These are phyloP conservation scores for Aspergillus fischeri DNA, from an alignment of 2,329 filamentous ascomycete genomes.

Conservation along the genomic window DNA sequence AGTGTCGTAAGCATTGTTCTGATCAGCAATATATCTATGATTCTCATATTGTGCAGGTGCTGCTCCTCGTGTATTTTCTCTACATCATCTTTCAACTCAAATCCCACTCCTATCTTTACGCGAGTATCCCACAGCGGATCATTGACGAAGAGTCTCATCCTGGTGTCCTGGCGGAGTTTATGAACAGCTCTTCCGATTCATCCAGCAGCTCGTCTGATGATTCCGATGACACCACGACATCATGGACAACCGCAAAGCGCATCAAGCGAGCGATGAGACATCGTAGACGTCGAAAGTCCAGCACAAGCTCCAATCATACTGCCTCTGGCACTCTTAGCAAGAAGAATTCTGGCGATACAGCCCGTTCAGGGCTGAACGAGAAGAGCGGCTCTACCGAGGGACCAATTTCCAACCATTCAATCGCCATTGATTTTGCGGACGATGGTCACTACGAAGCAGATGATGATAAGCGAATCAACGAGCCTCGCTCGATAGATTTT, in stretches of 20 bases:
- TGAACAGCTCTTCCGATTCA: slow-evolving; percentile 55
- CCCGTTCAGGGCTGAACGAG: slow-evolving; percentile 8
- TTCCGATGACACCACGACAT: slow-evolving; percentile 63
- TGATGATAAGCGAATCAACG: slow-evolving; percentile 16
- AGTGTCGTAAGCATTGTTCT: slow-evolving; percentile 62
- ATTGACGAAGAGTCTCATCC: slow-evolving; percentile 89
- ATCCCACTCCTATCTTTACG: slow-evolving; percentile 87
- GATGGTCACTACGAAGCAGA: slow-evolving; percentile 27
- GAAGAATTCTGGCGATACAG: slow-evolving; percentile 13
- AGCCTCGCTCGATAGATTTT: slow-evolving; percentile 28
- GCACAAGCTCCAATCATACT: slow-evolving; percentile 59
- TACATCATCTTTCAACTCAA: slow-evolving; percentile 90
- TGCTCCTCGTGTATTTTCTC: slow-evolving; percentile 75
- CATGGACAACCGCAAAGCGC: slow-evolving; percentile 68
- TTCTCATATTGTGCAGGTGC: slow-evolving; percentile 46
- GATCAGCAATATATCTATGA: background rate
- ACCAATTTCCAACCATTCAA: slow-evolving; percentile 19
- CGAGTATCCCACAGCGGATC: slow-evolving; percentile 85
- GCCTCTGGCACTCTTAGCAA: slow-evolving; percentile 19
- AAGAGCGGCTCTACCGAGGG: slow-evolving; percentile 19
- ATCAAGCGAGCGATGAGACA: slow-evolving; percentile 71
- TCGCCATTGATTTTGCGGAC: slow-evolving; percentile 25
- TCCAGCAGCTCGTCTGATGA: slow-evolving; percentile 54
- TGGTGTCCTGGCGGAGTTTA: slow-evolving; percentile 74
- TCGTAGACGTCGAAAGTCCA: slow-evolving; percentile 72